Base-by-base conservation (phyloP, 345 rosid species). In the Acer yangbiense region DNA sequence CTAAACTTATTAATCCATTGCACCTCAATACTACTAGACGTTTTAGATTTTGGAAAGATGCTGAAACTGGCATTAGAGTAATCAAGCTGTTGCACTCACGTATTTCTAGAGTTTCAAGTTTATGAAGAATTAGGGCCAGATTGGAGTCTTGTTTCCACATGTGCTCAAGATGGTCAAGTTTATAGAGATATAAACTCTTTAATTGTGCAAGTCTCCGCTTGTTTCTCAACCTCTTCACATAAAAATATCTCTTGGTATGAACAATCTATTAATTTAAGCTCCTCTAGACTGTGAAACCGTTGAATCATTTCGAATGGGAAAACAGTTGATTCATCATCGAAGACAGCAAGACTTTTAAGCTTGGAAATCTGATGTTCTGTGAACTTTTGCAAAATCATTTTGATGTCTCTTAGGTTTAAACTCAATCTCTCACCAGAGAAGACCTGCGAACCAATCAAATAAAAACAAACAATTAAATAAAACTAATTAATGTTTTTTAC, bases 241-340 rank as follows among this genome's bases (percentile, higher is more conserved):
- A 7, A 5, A 54, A 54, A 16, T 54, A 54, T 54, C 58, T 54
- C 20, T 17, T 4, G 1, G 23, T 78, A 75, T 18, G 16, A 21
- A 65, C 74, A 43, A 25, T 18, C 0, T 0, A 1, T 0, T 0
- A 82, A 57, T 18, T 8, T 1, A 35, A 82, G 78, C 6, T 4
- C 6, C 6, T 14, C 6, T 48, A 85, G 6, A 63, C 65, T 68
- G 1, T 16, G n/a, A 29, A 82, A 77, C 39, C 17, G 23, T 17
- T 72, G 2, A 4, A 85, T 58, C 3, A 75, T 20, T 5, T 1
- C 18, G 17, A 69, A 2, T 9, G 70, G 73, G 14, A 79, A 71
- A 17, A 1, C 50, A 2, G 29, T 17, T 3, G 76, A 27, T 8
- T 39, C 67, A 27, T 69, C 73, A 57, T 68, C 17, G 11, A 44